Conservation (phyloP, 495 filamentous ascomycete genomes). For the Aspergillus mulundensis region DNA sequence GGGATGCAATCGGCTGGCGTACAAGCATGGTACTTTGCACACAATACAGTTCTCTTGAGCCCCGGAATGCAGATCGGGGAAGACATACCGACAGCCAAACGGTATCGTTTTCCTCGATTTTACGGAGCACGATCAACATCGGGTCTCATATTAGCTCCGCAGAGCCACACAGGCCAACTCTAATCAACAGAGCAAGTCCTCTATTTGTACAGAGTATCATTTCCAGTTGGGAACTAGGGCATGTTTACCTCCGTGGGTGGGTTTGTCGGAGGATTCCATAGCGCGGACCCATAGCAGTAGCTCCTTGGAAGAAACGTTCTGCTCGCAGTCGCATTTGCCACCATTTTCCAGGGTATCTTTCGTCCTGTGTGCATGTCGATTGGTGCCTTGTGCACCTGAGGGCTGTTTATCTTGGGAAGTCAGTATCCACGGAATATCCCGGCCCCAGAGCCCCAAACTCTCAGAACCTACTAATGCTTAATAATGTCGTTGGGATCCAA, state of each 20-base stretch:
- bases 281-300: slow-evolving; percentile 26
- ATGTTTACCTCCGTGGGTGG: slow-evolving; percentile 17
- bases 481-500: not conserved
- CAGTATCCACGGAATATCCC: slow-evolving; percentile 2
- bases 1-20: too few relatives aligned
- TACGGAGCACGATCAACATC: not conserved
- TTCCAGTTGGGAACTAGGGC: slow-evolving; percentile 20
- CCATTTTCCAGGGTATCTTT: not conserved
- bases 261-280: slow-evolving; percentile 21
- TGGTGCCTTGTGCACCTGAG: slow-evolving; percentile 5
- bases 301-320: slow-evolving; percentile 16
- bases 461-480: not conserved
- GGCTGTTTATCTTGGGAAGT: slow-evolving; percentile 3
- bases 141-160: not conserved
- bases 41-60: not conserved
- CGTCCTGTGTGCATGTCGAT: slow-evolving; percentile 6
- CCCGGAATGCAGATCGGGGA: not conserved
- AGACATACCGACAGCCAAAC: not conserved
- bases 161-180: slow-evolving; percentile 7
- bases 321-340: slow-evolving; percentile 6
- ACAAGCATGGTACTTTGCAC: too few relatives aligned
- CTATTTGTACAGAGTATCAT: not conserved
- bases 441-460: not conserved
- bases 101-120: not conserved
- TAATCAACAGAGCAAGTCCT: not conserved